Percentiles rank a stretch among this genome's conserved stretches.
Conservation (phyloP, 495 filamentous ascomycete species). For the Hypoxylon perforatum region DNA sequence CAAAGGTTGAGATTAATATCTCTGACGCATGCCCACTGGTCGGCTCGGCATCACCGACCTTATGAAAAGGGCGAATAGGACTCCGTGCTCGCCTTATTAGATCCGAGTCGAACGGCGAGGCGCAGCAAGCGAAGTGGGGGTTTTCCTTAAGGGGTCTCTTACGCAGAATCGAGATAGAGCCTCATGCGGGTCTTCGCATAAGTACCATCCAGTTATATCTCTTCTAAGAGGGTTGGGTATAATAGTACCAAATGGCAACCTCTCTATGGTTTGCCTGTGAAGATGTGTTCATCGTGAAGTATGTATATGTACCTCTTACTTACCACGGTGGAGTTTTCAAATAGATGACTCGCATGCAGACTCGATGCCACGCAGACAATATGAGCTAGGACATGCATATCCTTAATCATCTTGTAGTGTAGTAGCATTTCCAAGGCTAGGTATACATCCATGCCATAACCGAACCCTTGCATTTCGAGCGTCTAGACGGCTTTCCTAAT, state of each 20-base stretch:
- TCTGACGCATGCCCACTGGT: background rate
- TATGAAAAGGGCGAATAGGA: background rate
- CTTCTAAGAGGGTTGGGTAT: slow-evolving; percentile 18
- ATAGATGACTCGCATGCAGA: slow-evolving; percentile 7
- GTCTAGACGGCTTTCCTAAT: slow-evolving; percentile 6
- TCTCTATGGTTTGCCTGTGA: slow-evolving; percentile 10
- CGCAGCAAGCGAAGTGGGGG: slow-evolving; percentile 12
- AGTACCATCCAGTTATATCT: slow-evolving; percentile 13
- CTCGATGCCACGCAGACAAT: slow-evolving; percentile 1
- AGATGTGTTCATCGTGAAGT: slow-evolving; percentile 12
- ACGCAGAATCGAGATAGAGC: slow-evolving; percentile 29
- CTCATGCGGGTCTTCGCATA: slow-evolving; percentile 29
- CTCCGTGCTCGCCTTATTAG: background rate
- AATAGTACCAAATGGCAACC: slow-evolving; percentile 26
- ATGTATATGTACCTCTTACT: no score
- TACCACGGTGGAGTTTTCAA: slow-evolving; percentile 2
- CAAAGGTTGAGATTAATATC: slow-evolving; percentile 15
- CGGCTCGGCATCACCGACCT: background rate
- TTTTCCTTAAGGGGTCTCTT: slow-evolving; percentile 4
- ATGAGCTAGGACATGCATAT: background rate
- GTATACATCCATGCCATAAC: slow-evolving; percentile 20
- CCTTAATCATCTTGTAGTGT: slow-evolving; percentile 16
- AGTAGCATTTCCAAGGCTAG: slow-evolving; percentile 31
- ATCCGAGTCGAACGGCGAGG: slow-evolving; percentile 2
- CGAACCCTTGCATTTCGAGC: slow-evolving; percentile 5